phyloP scores from a whole-genome alignment of 805 yeast genomes.

The Scheffersomyces ergatensis region DNA sequence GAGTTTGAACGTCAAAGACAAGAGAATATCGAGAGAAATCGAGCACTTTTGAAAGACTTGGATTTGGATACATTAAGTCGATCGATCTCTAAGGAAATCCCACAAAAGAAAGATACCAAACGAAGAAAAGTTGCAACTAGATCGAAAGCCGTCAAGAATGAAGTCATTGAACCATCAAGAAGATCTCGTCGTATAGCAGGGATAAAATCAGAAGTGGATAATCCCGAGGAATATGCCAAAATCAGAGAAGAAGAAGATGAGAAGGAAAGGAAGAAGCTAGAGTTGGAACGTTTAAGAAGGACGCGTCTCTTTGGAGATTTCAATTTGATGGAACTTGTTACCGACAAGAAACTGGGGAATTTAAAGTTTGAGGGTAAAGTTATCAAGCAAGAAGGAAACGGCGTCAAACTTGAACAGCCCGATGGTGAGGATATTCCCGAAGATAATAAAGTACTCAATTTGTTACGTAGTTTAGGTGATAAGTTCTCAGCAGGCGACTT shows the following conservation, averaged over 20 bases:
- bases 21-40: slow-evolving; percentile 81
- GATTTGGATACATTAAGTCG: slow-evolving; percentile 60
- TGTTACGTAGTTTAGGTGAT: slow-evolving; percentile 41
- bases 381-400: slow-evolving; percentile 8
- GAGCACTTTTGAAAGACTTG: slow-evolving; percentile 66
- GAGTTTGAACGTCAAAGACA: slow-evolving; percentile 72
- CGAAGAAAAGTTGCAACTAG: slow-evolving; percentile 18
- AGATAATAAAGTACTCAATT: slow-evolving; percentile 28
- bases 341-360: slow-evolving; percentile 37
- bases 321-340: slow-evolving; percentile 56
- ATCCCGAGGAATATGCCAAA: slow-evolving; percentile 37
- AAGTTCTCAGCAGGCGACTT: slow-evolving; percentile 70
- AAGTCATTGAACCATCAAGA: slow-evolving; percentile 53
- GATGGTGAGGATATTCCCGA: slow-evolving; percentile 6
- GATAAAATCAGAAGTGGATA: slow-evolving; percentile 48
- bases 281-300: slow-evolving; percentile 49
- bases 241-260: slow-evolving; percentile 36
- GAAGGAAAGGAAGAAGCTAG: slow-evolving; percentile 28
- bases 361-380: slow-evolving; percentile 30
- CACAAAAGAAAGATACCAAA: slow-evolving; percentile 19
- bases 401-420: slow-evolving; percentile 8
- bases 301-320: slow-evolving; percentile 67
- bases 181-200: slow-evolving; percentile 82
- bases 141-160: slow-evolving; percentile 9
- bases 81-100: slow-evolving; percentile 49